Evolutionary conservation across 164 flowering plant genomes (phyloP), one percentile per base, ranked within the genome.

Genomic region (Tetrastigma voinierianum): DNA sequence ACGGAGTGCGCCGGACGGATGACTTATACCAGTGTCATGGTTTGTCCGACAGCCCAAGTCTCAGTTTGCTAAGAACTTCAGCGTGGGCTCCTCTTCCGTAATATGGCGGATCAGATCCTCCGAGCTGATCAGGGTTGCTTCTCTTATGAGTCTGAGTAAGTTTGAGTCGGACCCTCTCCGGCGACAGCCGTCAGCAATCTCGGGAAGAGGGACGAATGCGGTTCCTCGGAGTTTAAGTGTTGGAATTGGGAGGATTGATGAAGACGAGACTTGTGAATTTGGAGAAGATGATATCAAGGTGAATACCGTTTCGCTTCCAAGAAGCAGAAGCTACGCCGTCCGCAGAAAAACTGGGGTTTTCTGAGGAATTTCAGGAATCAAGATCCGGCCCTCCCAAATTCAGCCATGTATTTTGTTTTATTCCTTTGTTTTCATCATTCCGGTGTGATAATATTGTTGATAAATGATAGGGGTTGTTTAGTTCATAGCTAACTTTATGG

Each of bases 241-340:
- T n/a, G 85, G 72, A 13, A 71, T 88, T 46, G 89, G 81, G 44
- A 81, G 80, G 69, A 90, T 90, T 49, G 93, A 90, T 64, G 96
- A 90, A 70, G 90, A 88, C 13, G 48, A 66, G 74, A 73, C 86
- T 2, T 80, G 80, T 56, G 82, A 87, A 1, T 84, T 86, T 48
- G 78, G 32, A 2, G 82, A 77, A 1, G 80, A 80, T n/a, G n/a
- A 80, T 24, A 18, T 53, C 15, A 67, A 62, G 69, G 69, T 62
- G 1, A 74, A 51, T 53, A 23, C 67, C 1, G 71, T 56, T 49
- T 51, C 61, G 46, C 62, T 51, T 59, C 80, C 80, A 1, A 77
- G 87, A 67, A 83, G 88, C 70, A 79, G 71, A 68, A 88, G 90
- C 72, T 73, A 70, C 65, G 86, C 82, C 20, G 74, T 67, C 53